A percentile compares a stretch with the other conserved stretches of the same genome.
Evolutionary conservation across 2,329 filamentous ascomycete genomes (phyloP).

Genomic region (Leptosphaerulina australis): DNA sequence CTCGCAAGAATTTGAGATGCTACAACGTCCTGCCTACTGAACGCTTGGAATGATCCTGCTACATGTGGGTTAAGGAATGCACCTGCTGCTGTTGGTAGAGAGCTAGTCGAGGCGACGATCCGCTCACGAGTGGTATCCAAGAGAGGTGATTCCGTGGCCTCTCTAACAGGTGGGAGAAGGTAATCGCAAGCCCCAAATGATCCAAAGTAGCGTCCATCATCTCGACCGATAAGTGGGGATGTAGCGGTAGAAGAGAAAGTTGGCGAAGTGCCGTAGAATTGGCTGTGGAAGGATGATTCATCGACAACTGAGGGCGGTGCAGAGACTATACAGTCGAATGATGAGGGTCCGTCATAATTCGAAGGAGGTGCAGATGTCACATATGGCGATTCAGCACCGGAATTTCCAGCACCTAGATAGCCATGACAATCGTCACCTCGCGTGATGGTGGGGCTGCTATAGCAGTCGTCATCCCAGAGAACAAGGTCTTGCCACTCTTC

Average conservation of each 20-base stretch:
- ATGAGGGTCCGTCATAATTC: constrained; percentile 32
- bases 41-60: constrained; percentile 36
- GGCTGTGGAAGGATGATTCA: constrained; percentile 32
- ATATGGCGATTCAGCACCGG: constrained; percentile 8
- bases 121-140: constrained; percentile 33
- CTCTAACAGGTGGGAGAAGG: constrained; percentile 23
- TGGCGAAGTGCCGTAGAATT: constrained; percentile 32
- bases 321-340: constrained; percentile 37
- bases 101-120: constrained; percentile 27
- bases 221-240: constrained; percentile 32
- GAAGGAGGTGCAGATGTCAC: constrained; percentile 32
- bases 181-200: constrained; percentile 36
- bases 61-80: constrained; percentile 40
- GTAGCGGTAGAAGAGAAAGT: constrained; percentile 37
- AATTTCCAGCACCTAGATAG: constrained; percentile 1
- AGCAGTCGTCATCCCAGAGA: constrained; percentile 40
- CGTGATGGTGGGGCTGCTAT: constrained; percentile 18
- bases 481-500: constrained; percentile 42
- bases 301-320: constrained; percentile 38
- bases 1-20: constrained; percentile 39
- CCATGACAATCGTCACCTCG: not conserved
- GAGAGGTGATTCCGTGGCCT: constrained; percentile 28
- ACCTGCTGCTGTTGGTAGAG: constrained; percentile 32
- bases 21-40: constrained; percentile 38
- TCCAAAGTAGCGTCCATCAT: constrained; percentile 26